A percentile compares a stretch with the other conserved stretches of the same genome.
Conservation (phyloP, 495 filamentous ascomycete genomes). For the Annulohypoxylon bovei region DNA sequence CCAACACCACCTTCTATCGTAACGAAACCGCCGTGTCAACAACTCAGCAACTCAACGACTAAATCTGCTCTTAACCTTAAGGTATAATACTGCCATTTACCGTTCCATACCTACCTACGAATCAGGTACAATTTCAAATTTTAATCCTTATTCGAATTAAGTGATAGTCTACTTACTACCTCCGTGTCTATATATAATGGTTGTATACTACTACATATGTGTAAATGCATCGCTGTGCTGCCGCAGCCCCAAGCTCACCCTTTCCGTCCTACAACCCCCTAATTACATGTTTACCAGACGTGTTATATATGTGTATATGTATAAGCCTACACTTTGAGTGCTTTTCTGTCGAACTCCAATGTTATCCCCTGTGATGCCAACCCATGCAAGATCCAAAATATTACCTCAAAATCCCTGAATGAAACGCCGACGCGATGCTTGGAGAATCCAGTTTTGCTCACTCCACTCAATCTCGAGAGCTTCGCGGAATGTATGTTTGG, state of each 20-base stretch:
- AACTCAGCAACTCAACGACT: no score
- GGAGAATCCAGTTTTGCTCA: constrained; percentile 2
- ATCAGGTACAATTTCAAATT: neutral
- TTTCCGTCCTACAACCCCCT: neutral
- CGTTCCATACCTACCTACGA: no score
- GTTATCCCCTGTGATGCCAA: constrained; percentile 10
- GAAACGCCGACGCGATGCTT: constrained; percentile 40
- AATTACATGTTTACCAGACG: constrained; percentile 25
- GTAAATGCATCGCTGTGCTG: constrained; percentile 15
- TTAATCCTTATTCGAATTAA: neutral
- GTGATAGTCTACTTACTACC: neutral
- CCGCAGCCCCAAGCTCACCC: constrained; percentile 3
- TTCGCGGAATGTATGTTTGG: neutral
- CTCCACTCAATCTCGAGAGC: neutral
- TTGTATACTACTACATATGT: neutral
- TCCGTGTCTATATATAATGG: neutral
- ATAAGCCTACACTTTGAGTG: neutral
- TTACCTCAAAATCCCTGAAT: neutral
- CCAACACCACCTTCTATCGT: no score
- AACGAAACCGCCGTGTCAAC: no score
- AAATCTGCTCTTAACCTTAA: no score
- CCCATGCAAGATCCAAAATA: constrained; percentile 24
- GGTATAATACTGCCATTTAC: no score
- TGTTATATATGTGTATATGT: constrained; percentile 17
- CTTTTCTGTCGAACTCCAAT: constrained; percentile 36